phyloP scores from a whole-genome alignment of 768 basidiomycete species.

The Trametes meyenii region DNA sequence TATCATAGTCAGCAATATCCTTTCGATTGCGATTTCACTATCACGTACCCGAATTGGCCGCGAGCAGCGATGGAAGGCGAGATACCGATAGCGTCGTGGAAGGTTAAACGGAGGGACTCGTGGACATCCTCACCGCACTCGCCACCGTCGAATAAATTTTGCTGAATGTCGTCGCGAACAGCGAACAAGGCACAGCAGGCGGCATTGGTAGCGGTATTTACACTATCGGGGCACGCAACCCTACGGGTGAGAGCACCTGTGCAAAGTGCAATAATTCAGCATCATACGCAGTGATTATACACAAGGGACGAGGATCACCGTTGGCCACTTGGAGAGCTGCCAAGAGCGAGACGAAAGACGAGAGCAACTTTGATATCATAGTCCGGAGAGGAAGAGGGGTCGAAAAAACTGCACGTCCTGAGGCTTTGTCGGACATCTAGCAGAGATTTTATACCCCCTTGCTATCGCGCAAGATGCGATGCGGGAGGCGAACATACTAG shows the following conservation, averaged over 20 bases:
- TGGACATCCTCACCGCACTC: constrained; percentile 40
- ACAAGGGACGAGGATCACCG: constrained; percentile 9
- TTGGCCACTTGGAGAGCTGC: constrained; percentile 23
- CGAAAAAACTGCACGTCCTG: constrained; percentile 9
- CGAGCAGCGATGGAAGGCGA: constrained; percentile 19
- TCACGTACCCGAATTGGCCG: constrained; percentile 19
- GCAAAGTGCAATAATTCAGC: neutral
- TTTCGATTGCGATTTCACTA: neutral
- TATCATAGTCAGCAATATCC: neutral
- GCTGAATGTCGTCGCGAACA: constrained; percentile 32
- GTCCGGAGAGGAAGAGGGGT: neutral
- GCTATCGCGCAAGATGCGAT: neutral
- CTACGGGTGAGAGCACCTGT: constrained; percentile 24
- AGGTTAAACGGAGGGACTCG: constrained; percentile 35
- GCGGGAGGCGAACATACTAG: constrained; percentile 3
- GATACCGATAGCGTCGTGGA: constrained; percentile 32
- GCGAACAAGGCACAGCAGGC: constrained; percentile 24
- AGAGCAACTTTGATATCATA: constrained; percentile 31
- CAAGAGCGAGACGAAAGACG: constrained; percentile 24
- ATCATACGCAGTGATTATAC: neutral
- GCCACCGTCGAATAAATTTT: constrained; percentile 38
- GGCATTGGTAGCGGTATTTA: constrained; percentile 20
- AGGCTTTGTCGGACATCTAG: neutral
- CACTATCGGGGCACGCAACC: constrained; percentile 27
- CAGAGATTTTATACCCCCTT: constrained; percentile 14